Conservation (phyloP, 345 rosid genomes). For the Gynandropsis gynandra region DNA sequence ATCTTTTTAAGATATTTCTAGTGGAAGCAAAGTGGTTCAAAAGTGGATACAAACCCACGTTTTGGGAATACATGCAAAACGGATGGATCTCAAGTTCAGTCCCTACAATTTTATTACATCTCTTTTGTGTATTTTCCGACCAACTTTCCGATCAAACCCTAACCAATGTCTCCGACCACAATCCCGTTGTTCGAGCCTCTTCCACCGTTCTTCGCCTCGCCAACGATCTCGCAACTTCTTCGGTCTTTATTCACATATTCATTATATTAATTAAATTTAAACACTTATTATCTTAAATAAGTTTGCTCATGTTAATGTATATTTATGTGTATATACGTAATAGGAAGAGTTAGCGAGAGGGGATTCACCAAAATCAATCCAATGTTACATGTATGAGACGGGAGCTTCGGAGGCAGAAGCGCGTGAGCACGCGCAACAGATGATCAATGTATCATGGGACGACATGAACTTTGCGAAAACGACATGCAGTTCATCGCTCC, state of each 20-base stretch:
- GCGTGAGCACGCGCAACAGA: constrained; percentile 10
- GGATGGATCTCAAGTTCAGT: constrained; percentile 30
- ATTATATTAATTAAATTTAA: background rate
- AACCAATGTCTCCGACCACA: background rate
- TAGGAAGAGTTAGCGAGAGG: constrained; percentile 31
- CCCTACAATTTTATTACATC: constrained; percentile 18
- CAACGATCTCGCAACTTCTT: constrained; percentile 36
- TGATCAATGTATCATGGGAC: constrained; percentile 20
- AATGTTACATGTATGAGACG: constrained; percentile 32
- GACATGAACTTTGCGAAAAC: constrained; percentile 12
- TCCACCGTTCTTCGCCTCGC: constrained; percentile 25
- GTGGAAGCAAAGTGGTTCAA: constrained; percentile 38
- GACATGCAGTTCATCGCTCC: constrained; percentile 11
- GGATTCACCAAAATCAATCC: constrained; percentile 28
- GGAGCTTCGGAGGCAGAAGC: constrained; percentile 23
- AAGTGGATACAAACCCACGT: constrained; percentile 28
- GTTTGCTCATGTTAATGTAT: too few species aligned
- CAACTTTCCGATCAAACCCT: constrained; percentile 17
- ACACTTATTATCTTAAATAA: too few species aligned
- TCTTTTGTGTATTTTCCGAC: constrained; percentile 2
- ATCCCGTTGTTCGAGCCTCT: constrained; percentile 17
- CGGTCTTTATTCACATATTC: constrained; percentile 13
- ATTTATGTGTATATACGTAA: background rate
- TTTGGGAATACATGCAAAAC: constrained; percentile 34
- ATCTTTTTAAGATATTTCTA: constrained; percentile 28